Evolutionary conservation across 2,329 filamentous ascomycete species (phyloP), one percentile per base, ranked within the genome.

Genomic region (Botrytis cinerea): DNA sequence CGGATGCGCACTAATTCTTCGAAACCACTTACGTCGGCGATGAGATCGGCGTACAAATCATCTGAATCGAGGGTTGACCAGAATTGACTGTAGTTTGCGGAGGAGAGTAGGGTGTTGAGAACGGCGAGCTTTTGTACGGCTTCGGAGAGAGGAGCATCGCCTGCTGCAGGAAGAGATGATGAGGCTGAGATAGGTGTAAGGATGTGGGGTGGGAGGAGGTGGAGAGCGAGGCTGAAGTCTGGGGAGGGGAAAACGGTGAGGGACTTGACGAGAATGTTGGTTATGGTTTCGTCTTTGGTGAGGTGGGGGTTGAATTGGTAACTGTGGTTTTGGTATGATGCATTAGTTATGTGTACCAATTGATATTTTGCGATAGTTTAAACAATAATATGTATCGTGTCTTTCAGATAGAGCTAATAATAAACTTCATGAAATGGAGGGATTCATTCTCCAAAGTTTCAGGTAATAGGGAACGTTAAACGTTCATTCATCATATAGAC

Each of bases 231-330:
- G 80, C 91, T 92, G 90, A 98, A 99, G 84, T 98, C 95, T 62
- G 96, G 91, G 32, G 93, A 95, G 77, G 96, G 96, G 88, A 99
- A 99, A 85, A 97, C 93, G 79, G 95, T 97, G 82, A 99, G 91
- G 78, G 95, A 89, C 88, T 98, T 99, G 87, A 97, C 95, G 83
- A 99, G 94, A 86, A 98, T 93, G 89, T 98, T 98, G 87, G 96
- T 98, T 84, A 96, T 94, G 81, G 95, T 94, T 85, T 99, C 96
- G 82, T 97, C 93, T 87, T 96, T 95, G 82, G 95, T 91, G 80
- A 97, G 93, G 87, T 98, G 95, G 70, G 96, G 96, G 90, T 99
- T 99, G 86, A 99, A 97, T 87, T 99, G 97, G 89, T 99, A 99
- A 78, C 96, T 99, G 80, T 75, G 68, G 74, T 76, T 61, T 73